phyloP scores from a whole-genome alignment of 495 filamentous ascomycete genomes.

The Podospora tetraspora region DNA sequence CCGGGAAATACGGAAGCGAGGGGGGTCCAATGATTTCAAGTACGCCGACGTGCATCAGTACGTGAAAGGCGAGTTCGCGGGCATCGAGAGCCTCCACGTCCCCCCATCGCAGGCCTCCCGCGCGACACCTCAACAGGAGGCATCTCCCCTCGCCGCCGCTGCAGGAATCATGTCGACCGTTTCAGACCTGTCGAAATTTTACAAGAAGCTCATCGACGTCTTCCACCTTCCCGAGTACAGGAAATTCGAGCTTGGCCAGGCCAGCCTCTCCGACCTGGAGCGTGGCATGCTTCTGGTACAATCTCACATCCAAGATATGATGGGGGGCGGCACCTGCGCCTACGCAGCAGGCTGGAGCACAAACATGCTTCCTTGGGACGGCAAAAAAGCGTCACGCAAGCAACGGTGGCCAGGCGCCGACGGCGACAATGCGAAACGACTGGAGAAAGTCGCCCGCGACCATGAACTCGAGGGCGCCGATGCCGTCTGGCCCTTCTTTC shows the following conservation, averaged over 20 bases:
- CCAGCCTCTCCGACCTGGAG: conserved; percentile 2
- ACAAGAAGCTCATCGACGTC: conserved; percentile 7
- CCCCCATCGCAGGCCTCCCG: conserved; percentile 7
- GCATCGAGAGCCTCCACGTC: neutral
- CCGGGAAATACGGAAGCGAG: neutral
- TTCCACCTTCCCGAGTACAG: neutral
- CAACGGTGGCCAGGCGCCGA: conserved; percentile 19
- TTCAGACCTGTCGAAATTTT: conserved; percentile 15
- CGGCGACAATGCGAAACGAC: conserved; percentile 13
- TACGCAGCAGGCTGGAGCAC: conserved; percentile 19
- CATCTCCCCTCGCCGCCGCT: conserved; percentile 11
- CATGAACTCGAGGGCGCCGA: neutral
- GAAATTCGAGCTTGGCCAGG: neutral
- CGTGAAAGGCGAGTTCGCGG: neutral
- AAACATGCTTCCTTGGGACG: neutral
- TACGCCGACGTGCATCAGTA: neutral
- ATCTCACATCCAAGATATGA: conserved; percentile 2
- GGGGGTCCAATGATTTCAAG: neutral
- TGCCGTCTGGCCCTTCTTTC: conserved; percentile 7
- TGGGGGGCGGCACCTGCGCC: conserved; percentile 2
- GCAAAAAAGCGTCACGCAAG: neutral
- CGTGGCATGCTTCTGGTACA: conserved; percentile 13
- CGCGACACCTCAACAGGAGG: neutral
- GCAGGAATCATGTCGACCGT: conserved; percentile 20
- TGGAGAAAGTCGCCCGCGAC: conserved; percentile 2